Base-by-base conservation (phyloP, 2,329 filamentous ascomycete species). In the Fusarium chaquense region DNA sequence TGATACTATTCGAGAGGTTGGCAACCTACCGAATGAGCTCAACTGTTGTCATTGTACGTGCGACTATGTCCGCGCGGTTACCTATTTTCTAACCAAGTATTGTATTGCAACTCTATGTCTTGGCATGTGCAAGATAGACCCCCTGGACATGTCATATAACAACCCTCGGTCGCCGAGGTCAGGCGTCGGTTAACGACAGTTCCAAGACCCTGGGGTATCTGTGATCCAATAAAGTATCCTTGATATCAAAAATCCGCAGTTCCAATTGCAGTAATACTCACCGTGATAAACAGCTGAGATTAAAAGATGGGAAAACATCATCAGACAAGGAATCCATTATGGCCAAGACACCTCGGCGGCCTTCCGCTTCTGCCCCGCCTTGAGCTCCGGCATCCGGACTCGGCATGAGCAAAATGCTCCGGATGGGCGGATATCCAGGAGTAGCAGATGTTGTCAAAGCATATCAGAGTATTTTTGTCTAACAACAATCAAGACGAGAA, bases 111-210 rank as follows among this genome's bases (percentile, higher is more conserved):
- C 28, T 36, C 54, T 51, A 26, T 45, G 45, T 45, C 60, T 67
- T 63, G 64, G 64, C 63, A 58, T 33, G 65, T 62, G 43, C 13
- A 58, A 58, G 43, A 58, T 35, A 41, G 22, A 32, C 28, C 18
- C 18, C 28, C 44, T 46, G 28, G 22, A 44, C 50, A 35, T 28
- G 30, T 36, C 16, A 63, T 24, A 28, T 28, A 20, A 8, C 41
- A 36, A 50, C 4, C 32, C 67, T 69, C 67, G 67, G 67, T 58
- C 67, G 28, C 70, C 67, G 72, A 71, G 65, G 67, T 68, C 62
- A 68, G 67, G 53, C 72, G 69, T 64, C 72, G 72, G 70, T 58
- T 61, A 71, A 58, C 72, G 65, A 69, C 22, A 30, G 20, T 22
- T 38, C 33, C 20, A 44, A 46, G 26, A 58, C 52, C 51, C 33